These are phyloP conservation scores for Volutella citrinella DNA, from an alignment of 2,329 filamentous ascomycete genomes.

Conservation along the genomic window DNA sequence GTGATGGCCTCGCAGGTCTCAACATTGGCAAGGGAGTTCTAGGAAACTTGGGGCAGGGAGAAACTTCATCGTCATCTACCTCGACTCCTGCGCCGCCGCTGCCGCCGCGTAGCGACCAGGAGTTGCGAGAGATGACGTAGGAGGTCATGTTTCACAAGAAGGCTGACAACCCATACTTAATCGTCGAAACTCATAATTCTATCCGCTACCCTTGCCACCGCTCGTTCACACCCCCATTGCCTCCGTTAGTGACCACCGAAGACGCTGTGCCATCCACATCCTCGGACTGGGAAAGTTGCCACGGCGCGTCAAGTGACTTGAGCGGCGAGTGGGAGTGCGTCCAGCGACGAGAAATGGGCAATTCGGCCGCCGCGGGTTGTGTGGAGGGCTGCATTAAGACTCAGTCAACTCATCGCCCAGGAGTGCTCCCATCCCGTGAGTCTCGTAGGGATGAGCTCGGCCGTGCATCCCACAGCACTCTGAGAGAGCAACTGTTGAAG, in stretches of 20 bases:
- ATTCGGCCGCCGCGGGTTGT: neutral
- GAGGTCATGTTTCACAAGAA: constrained; percentile 35
- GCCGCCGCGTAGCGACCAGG: constrained; percentile 34
- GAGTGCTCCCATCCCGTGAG: no score
- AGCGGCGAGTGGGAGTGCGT: constrained; percentile 18
- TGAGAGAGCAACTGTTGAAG: no score
- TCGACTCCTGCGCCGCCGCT: constrained; percentile 14
- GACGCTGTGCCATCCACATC: neutral
- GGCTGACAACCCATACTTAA: constrained; percentile 30
- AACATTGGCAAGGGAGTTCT: constrained; percentile 47
- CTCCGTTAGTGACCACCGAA: neutral
- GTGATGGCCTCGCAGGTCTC: constrained; percentile 47
- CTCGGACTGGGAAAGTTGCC: constrained; percentile 3
- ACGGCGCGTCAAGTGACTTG: constrained; percentile 12
- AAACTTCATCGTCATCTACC: constrained; percentile 21
- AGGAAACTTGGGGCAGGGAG: constrained; percentile 28
- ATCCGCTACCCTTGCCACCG: constrained; percentile 11
- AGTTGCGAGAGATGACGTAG: constrained; percentile 47
- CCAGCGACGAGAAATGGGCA: constrained; percentile 4
- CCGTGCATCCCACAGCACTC: no score
- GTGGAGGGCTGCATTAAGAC: neutral
- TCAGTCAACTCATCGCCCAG: neutral
- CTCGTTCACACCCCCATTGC: constrained; percentile 6
- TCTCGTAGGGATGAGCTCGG: no score
- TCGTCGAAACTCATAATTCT: constrained; percentile 29